Conservation (phyloP, 148 eudicot species). For the Salicornia ramosissima region DNA sequence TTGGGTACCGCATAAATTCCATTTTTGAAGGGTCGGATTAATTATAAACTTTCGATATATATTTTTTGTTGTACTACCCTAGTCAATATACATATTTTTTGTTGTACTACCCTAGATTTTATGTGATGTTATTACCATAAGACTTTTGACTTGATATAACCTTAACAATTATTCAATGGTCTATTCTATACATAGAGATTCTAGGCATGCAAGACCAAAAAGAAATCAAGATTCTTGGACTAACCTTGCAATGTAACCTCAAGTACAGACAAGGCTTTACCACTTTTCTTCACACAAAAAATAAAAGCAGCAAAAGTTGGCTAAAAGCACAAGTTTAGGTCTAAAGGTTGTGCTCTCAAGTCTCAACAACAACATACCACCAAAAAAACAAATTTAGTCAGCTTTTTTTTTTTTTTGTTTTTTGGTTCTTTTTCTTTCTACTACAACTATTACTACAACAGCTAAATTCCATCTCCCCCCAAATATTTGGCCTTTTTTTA, state of each 20-base stretch:
- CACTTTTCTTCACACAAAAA: slow-evolving; percentile 7
- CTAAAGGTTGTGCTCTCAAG: not conserved
- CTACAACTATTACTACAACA: no score
- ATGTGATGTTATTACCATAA: no score
- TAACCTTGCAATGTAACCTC: not conserved
- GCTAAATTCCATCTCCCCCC: not conserved
- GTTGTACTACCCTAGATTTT: no score
- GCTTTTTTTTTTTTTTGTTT: not conserved
- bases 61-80: no score
- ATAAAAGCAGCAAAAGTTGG: not conserved
- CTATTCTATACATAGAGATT: slow-evolving; percentile 2
- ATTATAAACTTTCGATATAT: no score
- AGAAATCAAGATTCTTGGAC: not conserved
- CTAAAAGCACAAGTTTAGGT: slow-evolving; percentile 5
- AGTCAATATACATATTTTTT: no score
- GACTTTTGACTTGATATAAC: not conserved
- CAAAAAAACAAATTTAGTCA: not conserved
- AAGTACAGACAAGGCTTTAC: slow-evolving; percentile 12
- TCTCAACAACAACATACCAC: not conserved
- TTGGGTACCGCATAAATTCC: no score
- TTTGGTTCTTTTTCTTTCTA: no score
- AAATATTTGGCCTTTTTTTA: not conserved
- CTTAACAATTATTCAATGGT: not conserved
- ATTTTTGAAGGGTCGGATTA: no score
- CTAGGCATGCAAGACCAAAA: not conserved